These are phyloP conservation scores for Elasticomyces elasticus DNA, from an alignment of 495 filamentous ascomycete species.

Conservation along the genomic window DNA sequence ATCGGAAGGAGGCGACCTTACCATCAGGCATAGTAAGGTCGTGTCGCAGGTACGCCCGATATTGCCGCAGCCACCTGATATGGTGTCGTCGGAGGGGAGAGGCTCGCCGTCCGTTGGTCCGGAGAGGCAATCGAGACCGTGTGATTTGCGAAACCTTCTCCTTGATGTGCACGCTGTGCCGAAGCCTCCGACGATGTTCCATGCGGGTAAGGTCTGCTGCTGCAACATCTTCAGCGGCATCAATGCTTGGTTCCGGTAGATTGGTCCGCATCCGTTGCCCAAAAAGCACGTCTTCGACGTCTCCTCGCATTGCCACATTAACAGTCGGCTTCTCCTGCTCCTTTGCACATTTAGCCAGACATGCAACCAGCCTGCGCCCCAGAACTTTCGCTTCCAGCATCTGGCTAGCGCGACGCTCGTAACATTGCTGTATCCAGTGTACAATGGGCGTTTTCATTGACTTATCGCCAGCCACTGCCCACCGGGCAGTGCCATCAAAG, in stretches of 20 bases:
- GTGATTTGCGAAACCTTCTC: neutral
- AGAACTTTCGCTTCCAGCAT: neutral
- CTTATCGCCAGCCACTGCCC: neutral
- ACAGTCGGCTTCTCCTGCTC: neutral
- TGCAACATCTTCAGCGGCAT: neutral
- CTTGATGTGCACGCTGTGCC: neutral
- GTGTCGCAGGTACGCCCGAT: neutral
- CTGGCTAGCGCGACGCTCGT: slow-evolving; percentile 4
- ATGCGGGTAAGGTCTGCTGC: neutral
- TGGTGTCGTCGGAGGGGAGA: neutral
- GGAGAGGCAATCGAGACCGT: neutral
- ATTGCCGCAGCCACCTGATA: neutral
- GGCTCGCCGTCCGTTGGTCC: neutral
- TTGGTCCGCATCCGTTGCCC: neutral
- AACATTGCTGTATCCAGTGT: neutral
- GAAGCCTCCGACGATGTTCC: neutral
- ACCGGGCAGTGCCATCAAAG: neutral
- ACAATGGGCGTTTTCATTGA: neutral
- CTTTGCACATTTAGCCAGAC: slow-evolving; percentile 6
- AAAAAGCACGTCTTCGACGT: neutral
- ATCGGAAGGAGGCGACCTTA: neutral
- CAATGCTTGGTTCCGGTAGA: neutral
- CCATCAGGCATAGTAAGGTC: neutral
- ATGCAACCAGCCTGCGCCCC: slow-evolving; percentile 4
- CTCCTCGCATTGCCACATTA: neutral